These are phyloP conservation scores for Erysimum cheiri DNA, from an alignment of 441 rosid genomes.

Conservation along the genomic window DNA sequence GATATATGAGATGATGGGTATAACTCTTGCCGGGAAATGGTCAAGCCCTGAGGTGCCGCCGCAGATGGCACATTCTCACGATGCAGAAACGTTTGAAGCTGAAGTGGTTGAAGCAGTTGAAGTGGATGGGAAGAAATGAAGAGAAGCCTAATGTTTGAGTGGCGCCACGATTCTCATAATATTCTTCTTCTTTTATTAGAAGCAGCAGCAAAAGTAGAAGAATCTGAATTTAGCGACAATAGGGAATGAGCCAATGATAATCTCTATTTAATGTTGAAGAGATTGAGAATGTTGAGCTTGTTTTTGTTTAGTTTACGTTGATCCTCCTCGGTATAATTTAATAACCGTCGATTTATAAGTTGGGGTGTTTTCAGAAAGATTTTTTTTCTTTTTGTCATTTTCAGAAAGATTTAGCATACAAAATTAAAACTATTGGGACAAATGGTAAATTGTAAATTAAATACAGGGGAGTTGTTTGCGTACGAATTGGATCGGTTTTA, in stretches of 20 bases:
- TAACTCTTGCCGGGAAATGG: conserved; percentile 87
- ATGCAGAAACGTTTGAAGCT: conserved; percentile 64
- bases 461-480: neutral
- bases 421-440: neutral
- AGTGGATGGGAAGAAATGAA: conserved; percentile 67
- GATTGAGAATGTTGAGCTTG: conserved; percentile 30
- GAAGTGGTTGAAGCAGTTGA: conserved; percentile 83
- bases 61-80: conserved; percentile 43
- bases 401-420: too few relatives aligned
- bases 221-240: neutral
- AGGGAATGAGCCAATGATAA: neutral
- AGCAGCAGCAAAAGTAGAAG: conserved; percentile 29
- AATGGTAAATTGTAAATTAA: neutral
- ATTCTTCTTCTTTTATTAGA: conserved; percentile 17
- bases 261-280: conserved; percentile 16
- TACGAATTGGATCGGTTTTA: neutral
- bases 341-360: neutral
- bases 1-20: conserved; percentile 94
- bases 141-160: conserved; percentile 19
- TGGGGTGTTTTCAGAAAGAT: neutral
- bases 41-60: conserved; percentile 46
- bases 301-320: neutral
- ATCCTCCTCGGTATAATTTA: neutral
- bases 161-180: conserved; percentile 1
- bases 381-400: neutral